Base-by-base conservation (phyloP, 345 rosid genomes). In the Excoecaria cochinchinensis region DNA sequence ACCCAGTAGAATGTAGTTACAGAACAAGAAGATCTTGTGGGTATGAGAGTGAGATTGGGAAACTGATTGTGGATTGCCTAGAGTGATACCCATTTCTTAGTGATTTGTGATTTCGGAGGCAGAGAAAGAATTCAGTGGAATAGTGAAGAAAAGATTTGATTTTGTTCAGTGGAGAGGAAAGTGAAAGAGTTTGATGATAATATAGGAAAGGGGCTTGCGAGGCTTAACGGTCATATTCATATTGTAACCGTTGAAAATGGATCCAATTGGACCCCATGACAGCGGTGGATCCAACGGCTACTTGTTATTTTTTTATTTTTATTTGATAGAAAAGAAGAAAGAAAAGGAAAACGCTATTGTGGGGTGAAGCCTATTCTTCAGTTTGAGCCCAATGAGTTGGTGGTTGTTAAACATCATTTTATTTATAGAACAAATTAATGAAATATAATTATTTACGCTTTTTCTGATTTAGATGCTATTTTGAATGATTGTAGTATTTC, bases 1-100 rank as follows among this genome's bases (percentile, higher is more conserved):
- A 1, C 97, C 95, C 0, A 94, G 91, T 31, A 94, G 95, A 65
- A 92, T 83, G 90, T 91, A 92, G 90, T 95, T 95, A 83, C 90
- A 81, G 74, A 88, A 82, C 73, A 92, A 86, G 88, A 94, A 94
- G 55, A 87, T 72, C 76, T 87, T 92, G 87, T 90, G 98, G 15
- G 91, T 88, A 40, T 79, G 80, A 78, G 82, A 75, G 63, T 89
- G 90, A 24, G 90, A 81, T 55, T 76, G 76, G 12, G 80, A 74
- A 13, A 63, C n/a, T 59, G 19, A 67, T 69, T 24, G 87, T 67
- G 11, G 85, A 12, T 69, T 59, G 76, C 78, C 78, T 3, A 76
- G 68, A 44, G 78, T 76, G 68, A 76, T 76, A 25, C 87, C 88
- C 87, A 82, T 84, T 73, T 71, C 4, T 39, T 10, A 10, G 3